phyloP scores from a whole-genome alignment of 164 flowering plant species.

The Litsea cubeba region DNA sequence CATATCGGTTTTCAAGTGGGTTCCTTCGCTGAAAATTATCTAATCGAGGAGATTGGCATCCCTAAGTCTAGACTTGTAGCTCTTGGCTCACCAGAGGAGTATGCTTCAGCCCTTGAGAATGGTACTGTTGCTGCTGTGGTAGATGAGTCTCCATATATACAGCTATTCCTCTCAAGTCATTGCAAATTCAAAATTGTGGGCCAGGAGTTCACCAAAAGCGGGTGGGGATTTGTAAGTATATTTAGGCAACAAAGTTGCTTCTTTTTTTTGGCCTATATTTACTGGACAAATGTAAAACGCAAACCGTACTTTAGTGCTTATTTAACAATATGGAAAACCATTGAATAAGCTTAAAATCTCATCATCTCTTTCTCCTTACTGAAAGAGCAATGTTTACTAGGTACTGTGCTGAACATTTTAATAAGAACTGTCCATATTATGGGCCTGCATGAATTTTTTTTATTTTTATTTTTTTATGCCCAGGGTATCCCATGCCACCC shows the following conservation, averaged over 20 bases:
- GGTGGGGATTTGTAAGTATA: constrained; percentile 71
- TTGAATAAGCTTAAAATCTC: not conserved
- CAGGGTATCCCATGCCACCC: too few relatives aligned
- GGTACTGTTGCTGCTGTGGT: constrained; percentile 53
- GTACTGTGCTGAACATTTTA: too few relatives aligned
- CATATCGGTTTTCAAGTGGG: constrained; percentile 53
- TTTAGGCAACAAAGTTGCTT: not conserved
- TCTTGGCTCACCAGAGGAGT: constrained; percentile 46
- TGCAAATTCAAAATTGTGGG: constrained; percentile 50
- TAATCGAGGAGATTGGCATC: constrained; percentile 39
- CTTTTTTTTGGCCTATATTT: not conserved
- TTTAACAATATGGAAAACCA: not conserved
- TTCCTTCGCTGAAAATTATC: constrained; percentile 45
- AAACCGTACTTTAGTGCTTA: too few relatives aligned
- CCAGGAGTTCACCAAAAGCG: constrained; percentile 47
- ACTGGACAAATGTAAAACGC: not conserved
- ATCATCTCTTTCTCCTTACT: not conserved
- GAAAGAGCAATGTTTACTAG: too few relatives aligned
- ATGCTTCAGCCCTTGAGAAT: constrained; percentile 33
- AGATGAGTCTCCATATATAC: constrained; percentile 51
- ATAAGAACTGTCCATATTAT: too few relatives aligned
- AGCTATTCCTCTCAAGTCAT: constrained; percentile 44
- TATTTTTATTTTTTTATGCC: too few relatives aligned
- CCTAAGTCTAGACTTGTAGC: constrained; percentile 40
- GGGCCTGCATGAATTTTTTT: too few relatives aligned